phyloP scores from a whole-genome alignment of 2,329 filamentous ascomycete species.

The Orbilia oligospora region DNA sequence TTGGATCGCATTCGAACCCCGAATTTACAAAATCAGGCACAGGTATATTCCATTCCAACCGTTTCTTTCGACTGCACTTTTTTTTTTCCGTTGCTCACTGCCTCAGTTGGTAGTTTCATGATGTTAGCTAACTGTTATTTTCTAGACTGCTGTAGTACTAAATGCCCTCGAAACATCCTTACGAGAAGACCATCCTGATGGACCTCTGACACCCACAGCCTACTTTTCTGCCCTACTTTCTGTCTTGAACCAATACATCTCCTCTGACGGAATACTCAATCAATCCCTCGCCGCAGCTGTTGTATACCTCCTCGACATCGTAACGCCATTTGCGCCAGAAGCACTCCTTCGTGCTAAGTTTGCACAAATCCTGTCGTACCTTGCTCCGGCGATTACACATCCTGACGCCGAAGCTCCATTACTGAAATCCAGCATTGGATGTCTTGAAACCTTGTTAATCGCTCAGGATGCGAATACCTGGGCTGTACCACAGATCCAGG shows the following conservation, averaged over 20 bases:
- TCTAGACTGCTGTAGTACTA: conserved; percentile 85
- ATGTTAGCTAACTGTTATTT: conserved; percentile 18
- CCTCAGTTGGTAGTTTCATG: conserved; percentile 22
- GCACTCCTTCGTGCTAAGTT: conserved; percentile 94
- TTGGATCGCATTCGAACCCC: conserved; percentile 97
- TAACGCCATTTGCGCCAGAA: conserved; percentile 86
- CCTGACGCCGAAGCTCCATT: conserved; percentile 88
- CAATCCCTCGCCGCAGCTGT: conserved; percentile 87
- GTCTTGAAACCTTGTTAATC: conserved; percentile 88
- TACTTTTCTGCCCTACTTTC: conserved; percentile 97
- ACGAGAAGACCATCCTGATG: conserved; percentile 80
- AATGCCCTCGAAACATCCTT: conserved; percentile 93
- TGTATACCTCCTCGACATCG: conserved; percentile 94
- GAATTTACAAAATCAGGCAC: conserved; percentile 94
- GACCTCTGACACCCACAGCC: conserved; percentile 84
- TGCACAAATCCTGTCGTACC: conserved; percentile 86
- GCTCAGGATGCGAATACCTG: conserved; percentile 90
- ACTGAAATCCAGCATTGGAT: conserved; percentile 88
- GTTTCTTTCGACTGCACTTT: conserved; percentile 39
- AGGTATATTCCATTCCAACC: conserved; percentile 71
- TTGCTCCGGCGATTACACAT: conserved; percentile 86
- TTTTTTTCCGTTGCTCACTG: conserved; percentile 49
- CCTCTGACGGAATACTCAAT: conserved; percentile 77
- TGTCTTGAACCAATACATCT: conserved; percentile 83
- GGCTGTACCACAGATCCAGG: conserved; percentile 85